These are phyloP conservation scores for Corymbia calophylla DNA, from an alignment of 441 rosid genomes.

Conservation along the genomic window DNA sequence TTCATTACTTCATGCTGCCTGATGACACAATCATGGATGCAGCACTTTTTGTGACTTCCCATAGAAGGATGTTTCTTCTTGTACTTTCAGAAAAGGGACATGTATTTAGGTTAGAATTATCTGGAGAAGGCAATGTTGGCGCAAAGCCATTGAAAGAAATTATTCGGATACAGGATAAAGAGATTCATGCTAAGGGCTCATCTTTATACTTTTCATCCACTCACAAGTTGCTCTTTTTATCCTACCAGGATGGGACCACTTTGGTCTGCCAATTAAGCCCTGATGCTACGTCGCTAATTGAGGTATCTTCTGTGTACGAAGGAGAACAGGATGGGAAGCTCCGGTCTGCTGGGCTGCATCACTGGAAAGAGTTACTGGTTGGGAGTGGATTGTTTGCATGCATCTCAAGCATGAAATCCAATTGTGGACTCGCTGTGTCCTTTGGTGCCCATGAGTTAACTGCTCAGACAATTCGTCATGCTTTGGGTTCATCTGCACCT, in stretches of 20 bases:
- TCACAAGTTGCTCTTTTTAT: constrained; percentile 73
- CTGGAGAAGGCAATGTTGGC: constrained; percentile 77
- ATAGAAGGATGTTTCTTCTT: constrained; percentile 79
- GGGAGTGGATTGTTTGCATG: constrained; percentile 87
- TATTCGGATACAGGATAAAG: constrained; percentile 58
- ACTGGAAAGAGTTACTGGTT: constrained; percentile 85
- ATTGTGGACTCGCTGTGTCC: constrained; percentile 73
- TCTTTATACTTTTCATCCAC: constrained; percentile 86
- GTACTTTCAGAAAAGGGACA: constrained; percentile 90
- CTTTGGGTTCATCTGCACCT: constrained; percentile 76
- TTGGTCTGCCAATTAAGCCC: constrained; percentile 74
- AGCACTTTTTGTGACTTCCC: constrained; percentile 77
- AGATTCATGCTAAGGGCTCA: constrained; percentile 76
- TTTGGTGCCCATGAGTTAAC: constrained; percentile 54
- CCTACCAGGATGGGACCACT: constrained; percentile 92
- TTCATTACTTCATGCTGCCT: constrained; percentile 86
- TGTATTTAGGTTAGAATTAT: constrained; percentile 78
- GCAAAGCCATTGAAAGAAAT: constrained; percentile 88
- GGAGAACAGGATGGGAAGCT: constrained; percentile 76
- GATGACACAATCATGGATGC: constrained; percentile 94
- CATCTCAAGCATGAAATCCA: constrained; percentile 78
- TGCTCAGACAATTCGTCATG: constrained; percentile 89
- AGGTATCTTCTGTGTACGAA: constrained; percentile 74
- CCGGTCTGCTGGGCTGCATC: constrained; percentile 81
- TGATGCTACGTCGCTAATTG: constrained; percentile 62